A percentile compares a stretch with the other conserved stretches of the same genome.
phyloP scores from a whole-genome alignment of 2,329 filamentous ascomycete species.

The Pseudogymnoascus sp. region DNA sequence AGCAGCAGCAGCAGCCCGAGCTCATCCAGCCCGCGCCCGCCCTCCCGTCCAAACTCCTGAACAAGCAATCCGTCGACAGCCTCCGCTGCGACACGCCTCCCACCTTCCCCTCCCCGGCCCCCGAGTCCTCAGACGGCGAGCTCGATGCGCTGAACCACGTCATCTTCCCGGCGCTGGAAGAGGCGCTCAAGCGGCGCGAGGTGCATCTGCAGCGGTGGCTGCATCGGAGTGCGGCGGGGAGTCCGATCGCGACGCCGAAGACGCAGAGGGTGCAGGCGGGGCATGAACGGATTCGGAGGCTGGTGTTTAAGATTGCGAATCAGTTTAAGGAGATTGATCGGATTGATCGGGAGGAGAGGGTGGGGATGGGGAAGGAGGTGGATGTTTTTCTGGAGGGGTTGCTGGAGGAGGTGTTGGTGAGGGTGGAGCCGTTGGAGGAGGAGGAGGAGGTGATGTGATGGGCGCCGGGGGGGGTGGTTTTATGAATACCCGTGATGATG shows the following conservation, averaged over 20 bases:
- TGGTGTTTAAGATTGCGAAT: slow-evolving; percentile 76
- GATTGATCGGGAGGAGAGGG: slow-evolving; percentile 76
- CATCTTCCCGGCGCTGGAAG: slow-evolving; percentile 85
- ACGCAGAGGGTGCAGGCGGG: slow-evolving; percentile 64
- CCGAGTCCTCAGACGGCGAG: slow-evolving; percentile 57
- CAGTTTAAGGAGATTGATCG: slow-evolving; percentile 87
- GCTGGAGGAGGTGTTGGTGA: slow-evolving; percentile 85
- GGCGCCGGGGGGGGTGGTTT: not conserved
- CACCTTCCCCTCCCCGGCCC: slow-evolving; percentile 51
- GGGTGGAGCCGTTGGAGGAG: slow-evolving; percentile 82
- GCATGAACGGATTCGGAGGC: slow-evolving; percentile 74
- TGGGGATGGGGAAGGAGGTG: slow-evolving; percentile 90
- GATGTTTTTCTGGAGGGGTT: slow-evolving; percentile 85
- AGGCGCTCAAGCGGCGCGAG: slow-evolving; percentile 76
- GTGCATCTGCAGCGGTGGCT: slow-evolving; percentile 46
- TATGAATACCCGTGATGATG: not conserved
- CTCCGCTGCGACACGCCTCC: slow-evolving; percentile 34
- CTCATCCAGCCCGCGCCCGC: slow-evolving; percentile 29
- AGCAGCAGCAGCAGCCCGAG: slow-evolving; percentile 14
- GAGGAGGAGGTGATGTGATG: slow-evolving; percentile 40
- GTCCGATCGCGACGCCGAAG: slow-evolving; percentile 48
- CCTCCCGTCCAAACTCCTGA: slow-evolving; percentile 30
- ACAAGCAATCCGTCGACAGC: slow-evolving; percentile 28
- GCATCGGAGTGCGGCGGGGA: slow-evolving; percentile 39
- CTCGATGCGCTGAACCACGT: slow-evolving; percentile 85